These are phyloP conservation scores for Phaffia tasmanica DNA, from an alignment of 768 basidiomycete species.

Conservation along the genomic window DNA sequence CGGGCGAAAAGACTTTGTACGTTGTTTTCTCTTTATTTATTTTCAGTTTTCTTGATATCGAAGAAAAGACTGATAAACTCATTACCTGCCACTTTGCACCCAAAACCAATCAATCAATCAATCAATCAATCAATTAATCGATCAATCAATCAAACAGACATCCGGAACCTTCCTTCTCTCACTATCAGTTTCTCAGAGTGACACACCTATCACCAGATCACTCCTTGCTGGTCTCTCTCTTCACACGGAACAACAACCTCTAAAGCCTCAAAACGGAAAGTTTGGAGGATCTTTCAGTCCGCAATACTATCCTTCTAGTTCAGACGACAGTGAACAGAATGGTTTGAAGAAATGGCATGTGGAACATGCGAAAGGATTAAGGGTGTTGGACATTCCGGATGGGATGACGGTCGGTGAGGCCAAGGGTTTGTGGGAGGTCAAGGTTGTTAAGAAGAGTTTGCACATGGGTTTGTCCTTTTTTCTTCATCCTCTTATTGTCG, in stretches of 20 bases:
- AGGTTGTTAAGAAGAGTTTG: slow-evolving; percentile 7
- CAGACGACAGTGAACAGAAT: neutral
- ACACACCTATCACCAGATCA: slow-evolving; percentile 4
- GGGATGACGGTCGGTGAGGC: slow-evolving; percentile 20
- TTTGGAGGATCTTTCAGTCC: neutral
- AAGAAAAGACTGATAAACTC: too few relatives aligned
- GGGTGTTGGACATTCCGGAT: slow-evolving; percentile 17
- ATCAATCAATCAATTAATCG: neutral
- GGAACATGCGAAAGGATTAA: slow-evolving; percentile 9
- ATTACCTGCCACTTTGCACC: too few relatives aligned
- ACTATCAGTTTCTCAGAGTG: slow-evolving; percentile 1
- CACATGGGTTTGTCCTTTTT: slow-evolving; percentile 11
- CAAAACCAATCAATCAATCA: too few relatives aligned
- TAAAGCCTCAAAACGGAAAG: neutral
- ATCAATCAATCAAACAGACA: neutral
- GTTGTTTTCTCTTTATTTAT: neutral
- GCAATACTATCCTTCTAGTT: slow-evolving; percentile 6
- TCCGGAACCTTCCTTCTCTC: slow-evolving; percentile 11
- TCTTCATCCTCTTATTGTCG: neutral
- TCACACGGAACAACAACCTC: neutral
- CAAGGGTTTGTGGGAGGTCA: slow-evolving; percentile 20
- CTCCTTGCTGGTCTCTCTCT: slow-evolving; percentile 18
- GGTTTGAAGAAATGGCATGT: slow-evolving; percentile 12
- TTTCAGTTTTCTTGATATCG: neutral
- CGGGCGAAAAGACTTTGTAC: slow-evolving; percentile 21